Evolutionary conservation across 371 early-diverging fungal genomes (phyloP), one percentile per base, ranked within the genome.

Genomic region (Mortierella sp.): DNA sequence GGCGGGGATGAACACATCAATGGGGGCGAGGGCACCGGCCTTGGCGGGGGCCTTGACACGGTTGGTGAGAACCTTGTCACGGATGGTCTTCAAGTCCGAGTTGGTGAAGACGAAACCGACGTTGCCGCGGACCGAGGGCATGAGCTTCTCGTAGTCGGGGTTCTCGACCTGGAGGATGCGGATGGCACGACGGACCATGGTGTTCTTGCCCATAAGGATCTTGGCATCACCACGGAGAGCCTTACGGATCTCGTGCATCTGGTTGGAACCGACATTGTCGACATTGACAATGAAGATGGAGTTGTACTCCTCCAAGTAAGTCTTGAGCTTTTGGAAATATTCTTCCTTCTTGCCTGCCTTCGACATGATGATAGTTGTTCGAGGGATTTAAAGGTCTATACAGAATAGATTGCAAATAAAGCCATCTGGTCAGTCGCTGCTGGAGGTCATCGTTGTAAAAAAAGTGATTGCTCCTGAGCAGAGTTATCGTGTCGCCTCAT

Each of bases 141-240:
- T 84, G 68, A 98, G 91, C 89, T 94, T 92, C 87, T 97, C 96
- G 89, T 92, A 95, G 82, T 94, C 90, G 85, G 98, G 97, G 90
- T 95, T 91, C 82, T 95, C 95, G 72, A 78, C 66, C 76, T 94
- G 79, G 77, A 96, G 84, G 79, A 92, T 91, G 87, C 95, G 93
- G 80, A 99, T 92, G 71, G 97, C 99, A 88, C 96, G 94, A 86
- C 98, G 98, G 71, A 99, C 98, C 96, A 98, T 98, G 89, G 99
- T 99, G 97, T 99, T 99, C 96, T 99, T 99, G 86, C 99, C 99
- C 98, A 99, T 99, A 61, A 99, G 93, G 70, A 99, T 94, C 86
- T 93, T 95, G 81, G 94, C 98, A 70, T 95, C 90, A 67, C 95
- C 96, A 88, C 99, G 96, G 87, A 99, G 94, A 72, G 93, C 88